phyloP scores from a whole-genome alignment of 805 yeast genomes.

The Myxozyma sirexii region DNA sequence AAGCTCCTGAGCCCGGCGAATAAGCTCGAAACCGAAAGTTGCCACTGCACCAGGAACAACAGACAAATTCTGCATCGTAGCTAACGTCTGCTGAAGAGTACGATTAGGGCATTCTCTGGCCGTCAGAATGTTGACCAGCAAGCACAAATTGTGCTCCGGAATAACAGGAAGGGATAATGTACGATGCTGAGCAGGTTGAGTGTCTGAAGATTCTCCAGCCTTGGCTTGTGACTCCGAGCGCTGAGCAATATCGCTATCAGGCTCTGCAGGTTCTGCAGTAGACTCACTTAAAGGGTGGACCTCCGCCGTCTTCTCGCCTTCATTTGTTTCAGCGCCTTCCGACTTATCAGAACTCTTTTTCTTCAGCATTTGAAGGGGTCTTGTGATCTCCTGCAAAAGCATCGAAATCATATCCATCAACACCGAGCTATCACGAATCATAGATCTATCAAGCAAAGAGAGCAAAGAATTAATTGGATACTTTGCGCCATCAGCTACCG shows the following conservation, averaged over 20 bases:
- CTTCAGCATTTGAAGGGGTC: conserved; percentile 63
- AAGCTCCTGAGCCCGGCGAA: conserved; percentile 62
- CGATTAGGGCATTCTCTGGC: conserved; percentile 83
- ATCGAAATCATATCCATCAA: conserved; percentile 77
- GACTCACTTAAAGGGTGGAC: background rate
- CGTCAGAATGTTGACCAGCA: conserved; percentile 66
- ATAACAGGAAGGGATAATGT: conserved; percentile 59
- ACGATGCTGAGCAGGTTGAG: conserved; percentile 9
- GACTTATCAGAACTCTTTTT: conserved; percentile 39
- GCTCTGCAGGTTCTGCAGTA: background rate
- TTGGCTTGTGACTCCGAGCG: background rate
- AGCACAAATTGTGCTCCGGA: conserved; percentile 62
- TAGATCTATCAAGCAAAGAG: conserved; percentile 59
- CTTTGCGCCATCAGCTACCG: conserved; percentile 40
- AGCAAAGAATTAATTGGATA: conserved; percentile 76
- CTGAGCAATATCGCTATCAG: background rate
- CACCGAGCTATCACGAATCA: conserved; percentile 71
- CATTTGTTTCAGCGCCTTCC: background rate
- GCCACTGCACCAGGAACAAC: conserved; percentile 61
- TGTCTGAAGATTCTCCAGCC: conserved; percentile 3
- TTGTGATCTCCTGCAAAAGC: conserved; percentile 73
- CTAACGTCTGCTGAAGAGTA: conserved; percentile 80
- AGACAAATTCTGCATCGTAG: conserved; percentile 76
- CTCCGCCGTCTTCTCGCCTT: background rate
- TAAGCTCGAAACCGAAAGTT: conserved; percentile 67